Conservation (phyloP, 306 rosid species). For the Dalbergia oliveri region DNA sequence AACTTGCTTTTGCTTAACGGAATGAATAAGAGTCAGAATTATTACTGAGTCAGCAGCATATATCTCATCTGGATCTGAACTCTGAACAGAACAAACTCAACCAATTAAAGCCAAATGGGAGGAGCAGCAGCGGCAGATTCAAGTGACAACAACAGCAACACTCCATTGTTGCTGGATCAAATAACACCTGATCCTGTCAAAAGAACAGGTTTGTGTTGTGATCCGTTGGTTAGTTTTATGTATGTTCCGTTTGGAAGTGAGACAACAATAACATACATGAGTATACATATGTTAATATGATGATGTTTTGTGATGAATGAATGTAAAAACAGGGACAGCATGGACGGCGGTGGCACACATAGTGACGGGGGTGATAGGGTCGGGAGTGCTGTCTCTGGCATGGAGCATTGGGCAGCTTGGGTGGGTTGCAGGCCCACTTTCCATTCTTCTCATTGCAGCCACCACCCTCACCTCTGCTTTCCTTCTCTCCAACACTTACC, state of each 20-base stretch:
- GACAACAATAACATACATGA: too few relatives aligned
- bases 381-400: slow-evolving; percentile 62
- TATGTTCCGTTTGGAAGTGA: background rate
- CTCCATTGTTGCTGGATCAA: slow-evolving; percentile 37
- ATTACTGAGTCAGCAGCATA: background rate
- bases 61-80: background rate
- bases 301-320: background rate
- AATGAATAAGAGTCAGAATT: background rate
- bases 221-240: slow-evolving; percentile 2
- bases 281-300: too few relatives aligned
- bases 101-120: background rate
- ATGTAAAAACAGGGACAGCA: slow-evolving; percentile 45
- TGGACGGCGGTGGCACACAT: slow-evolving; percentile 71
- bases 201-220: slow-evolving; percentile 45
- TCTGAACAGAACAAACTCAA: background rate
- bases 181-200: background rate
- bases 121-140: background rate
- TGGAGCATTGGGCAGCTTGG: slow-evolving; percentile 72
- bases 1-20: too few relatives aligned
- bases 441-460: slow-evolving; percentile 53
- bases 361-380: slow-evolving; percentile 71
- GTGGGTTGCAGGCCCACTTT: slow-evolving; percentile 62
- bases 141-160: background rate
- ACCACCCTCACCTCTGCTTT: slow-evolving; percentile 55
- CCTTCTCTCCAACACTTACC: slow-evolving; percentile 58